phyloP scores from a whole-genome alignment of 108 stramenopile genomes.

The Chaetoceros tenuissimus region DNA sequence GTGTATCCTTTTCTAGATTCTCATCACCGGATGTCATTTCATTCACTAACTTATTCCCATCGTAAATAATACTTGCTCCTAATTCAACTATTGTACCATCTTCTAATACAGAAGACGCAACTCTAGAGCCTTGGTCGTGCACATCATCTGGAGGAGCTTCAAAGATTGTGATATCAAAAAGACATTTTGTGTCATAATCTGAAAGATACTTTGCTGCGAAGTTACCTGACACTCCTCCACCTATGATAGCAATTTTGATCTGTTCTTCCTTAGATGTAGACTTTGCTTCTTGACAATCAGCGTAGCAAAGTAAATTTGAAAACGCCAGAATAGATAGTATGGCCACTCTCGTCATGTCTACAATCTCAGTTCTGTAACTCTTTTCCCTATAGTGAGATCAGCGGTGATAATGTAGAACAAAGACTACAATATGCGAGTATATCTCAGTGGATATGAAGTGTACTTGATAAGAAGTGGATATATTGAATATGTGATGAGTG shows the following conservation, averaged over 20 bases:
- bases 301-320: too few relatives aligned
- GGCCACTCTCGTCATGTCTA: too few relatives aligned
- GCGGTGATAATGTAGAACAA: too few relatives aligned
- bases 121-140: slow-evolving; percentile 51
- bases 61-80: slow-evolving; percentile 56
- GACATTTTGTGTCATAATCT: slow-evolving; percentile 58
- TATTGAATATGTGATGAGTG: too few relatives aligned
- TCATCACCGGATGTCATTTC: slow-evolving; percentile 35
- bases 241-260: slow-evolving; percentile 48
- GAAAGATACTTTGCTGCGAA: slow-evolving; percentile 62
- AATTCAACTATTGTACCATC: slow-evolving; percentile 65
- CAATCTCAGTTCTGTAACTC: too few relatives aligned
- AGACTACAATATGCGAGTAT: too few relatives aligned
- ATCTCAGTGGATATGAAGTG: too few relatives aligned
- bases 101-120: slow-evolving; percentile 20
- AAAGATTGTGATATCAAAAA: slow-evolving; percentile 49
- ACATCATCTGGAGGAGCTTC: slow-evolving; percentile 34
- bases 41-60: slow-evolving; percentile 37
- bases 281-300: too few relatives aligned
- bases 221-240: slow-evolving; percentile 58
- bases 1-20: slow-evolving; percentile 1
- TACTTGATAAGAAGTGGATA: too few relatives aligned
- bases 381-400: too few relatives aligned
- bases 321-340: too few relatives aligned
- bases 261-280: too few relatives aligned